These are phyloP conservation scores for Aspergillus hiratsukae DNA, from an alignment of 2,329 filamentous ascomycete genomes.

Conservation along the genomic window DNA sequence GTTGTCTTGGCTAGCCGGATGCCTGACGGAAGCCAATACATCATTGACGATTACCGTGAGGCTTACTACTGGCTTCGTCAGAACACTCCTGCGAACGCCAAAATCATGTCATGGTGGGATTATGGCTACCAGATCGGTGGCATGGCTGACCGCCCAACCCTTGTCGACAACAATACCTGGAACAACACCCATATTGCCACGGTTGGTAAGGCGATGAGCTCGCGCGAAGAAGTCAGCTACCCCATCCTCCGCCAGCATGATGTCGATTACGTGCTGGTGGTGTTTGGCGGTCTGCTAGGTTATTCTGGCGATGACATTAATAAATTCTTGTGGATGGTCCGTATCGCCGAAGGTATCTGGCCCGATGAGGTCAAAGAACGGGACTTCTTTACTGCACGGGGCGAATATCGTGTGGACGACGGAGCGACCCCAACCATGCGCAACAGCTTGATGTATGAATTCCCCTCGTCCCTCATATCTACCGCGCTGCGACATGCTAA, in stretches of 20 bases:
- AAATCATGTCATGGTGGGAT: slow-evolving; percentile 99
- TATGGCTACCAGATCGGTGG: slow-evolving; percentile 99
- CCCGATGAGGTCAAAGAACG: slow-evolving; percentile 98
- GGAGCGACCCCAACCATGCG: slow-evolving; percentile 94
- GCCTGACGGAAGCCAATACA: slow-evolving; percentile 93
- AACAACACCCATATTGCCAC: slow-evolving; percentile 99
- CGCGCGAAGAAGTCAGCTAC: slow-evolving; percentile 94
- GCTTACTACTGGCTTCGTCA: slow-evolving; percentile 99
- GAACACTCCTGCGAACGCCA: slow-evolving; percentile 90
- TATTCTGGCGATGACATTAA: slow-evolving; percentile 99
- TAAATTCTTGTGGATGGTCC: slow-evolving; percentile 99
- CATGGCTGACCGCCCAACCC: slow-evolving; percentile 94
- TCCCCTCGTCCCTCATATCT: not conserved
- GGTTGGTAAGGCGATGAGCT: slow-evolving; percentile 98
- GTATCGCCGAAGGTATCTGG: slow-evolving; percentile 99
- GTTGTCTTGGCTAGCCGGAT: slow-evolving; percentile 89
- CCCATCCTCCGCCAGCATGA: slow-evolving; percentile 98
- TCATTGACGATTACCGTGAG: slow-evolving; percentile 98
- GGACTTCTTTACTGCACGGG: slow-evolving; percentile 87
- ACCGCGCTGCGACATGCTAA: slow-evolving; percentile 16
- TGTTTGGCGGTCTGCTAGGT: slow-evolving; percentile 91
- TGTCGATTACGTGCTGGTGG: slow-evolving; percentile 96
- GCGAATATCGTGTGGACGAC: slow-evolving; percentile 93
- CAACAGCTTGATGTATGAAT: slow-evolving; percentile 92
- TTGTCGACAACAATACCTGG: slow-evolving; percentile 99